phyloP scores from a whole-genome alignment of 2,329 filamentous ascomycete genomes.

The Trichoderma aggressivum region DNA sequence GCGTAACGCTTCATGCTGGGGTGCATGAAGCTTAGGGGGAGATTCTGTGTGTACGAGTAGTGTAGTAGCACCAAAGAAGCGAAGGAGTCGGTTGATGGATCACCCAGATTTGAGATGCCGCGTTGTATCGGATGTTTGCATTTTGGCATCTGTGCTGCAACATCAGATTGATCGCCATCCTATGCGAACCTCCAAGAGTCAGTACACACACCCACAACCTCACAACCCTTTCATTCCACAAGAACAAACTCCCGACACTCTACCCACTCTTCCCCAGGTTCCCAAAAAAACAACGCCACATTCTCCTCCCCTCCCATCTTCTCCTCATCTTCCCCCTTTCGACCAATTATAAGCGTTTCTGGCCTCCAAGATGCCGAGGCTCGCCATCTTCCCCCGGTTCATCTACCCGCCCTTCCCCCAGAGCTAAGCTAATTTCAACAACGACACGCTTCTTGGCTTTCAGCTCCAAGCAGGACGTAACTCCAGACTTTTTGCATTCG shows the following conservation, averaged over 20 bases:
- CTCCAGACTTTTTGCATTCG: background rate
- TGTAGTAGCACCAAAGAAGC: background rate
- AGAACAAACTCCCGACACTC: background rate
- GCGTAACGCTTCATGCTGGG: background rate
- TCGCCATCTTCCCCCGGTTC: background rate
- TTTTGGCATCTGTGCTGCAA: background rate
- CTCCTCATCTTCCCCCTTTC: background rate
- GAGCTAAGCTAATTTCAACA: background rate
- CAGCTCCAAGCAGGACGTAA: background rate
- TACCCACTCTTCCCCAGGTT: background rate
- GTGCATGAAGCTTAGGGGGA: background rate
- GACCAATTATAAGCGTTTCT: slow-evolving; percentile 4
- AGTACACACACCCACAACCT: background rate
- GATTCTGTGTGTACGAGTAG: too few species aligned
- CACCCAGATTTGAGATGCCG: background rate
- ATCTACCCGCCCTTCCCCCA: background rate
- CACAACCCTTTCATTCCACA: background rate
- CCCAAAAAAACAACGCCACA: background rate
- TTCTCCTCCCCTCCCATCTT: background rate
- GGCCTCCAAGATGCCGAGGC: slow-evolving; percentile 13
- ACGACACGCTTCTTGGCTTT: background rate
- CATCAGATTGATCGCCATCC: background rate
- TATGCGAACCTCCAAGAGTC: background rate
- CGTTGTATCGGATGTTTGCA: background rate
- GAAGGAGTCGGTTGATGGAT: background rate